A percentile compares a stretch with the other conserved stretches of the same genome.
These are phyloP conservation scores for Oryza rufipogon DNA, from an alignment of 176 grass and related monocot species.

Conservation along the genomic window DNA sequence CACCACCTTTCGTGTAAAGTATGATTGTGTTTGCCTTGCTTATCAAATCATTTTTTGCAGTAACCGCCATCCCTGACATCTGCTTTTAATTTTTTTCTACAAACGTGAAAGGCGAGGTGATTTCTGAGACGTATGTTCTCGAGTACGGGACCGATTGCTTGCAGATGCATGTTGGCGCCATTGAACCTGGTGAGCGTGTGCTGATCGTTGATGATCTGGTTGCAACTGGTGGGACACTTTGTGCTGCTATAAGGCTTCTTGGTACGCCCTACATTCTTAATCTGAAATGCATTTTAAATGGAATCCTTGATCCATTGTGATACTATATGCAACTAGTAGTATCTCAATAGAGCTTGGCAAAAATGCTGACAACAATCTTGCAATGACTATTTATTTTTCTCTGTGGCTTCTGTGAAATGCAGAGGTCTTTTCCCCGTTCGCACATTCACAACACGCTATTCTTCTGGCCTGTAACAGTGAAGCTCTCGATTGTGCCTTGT, in stretches of 20 bases:
- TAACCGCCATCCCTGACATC: constrained; percentile 16
- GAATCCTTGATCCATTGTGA: neutral
- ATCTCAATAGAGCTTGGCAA: neutral
- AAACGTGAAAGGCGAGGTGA: constrained; percentile 70
- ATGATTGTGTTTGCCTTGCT: neutral
- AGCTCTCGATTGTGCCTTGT: neutral
- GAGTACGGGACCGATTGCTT: constrained; percentile 93
- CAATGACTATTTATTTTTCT: neutral
- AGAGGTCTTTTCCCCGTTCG: neutral
- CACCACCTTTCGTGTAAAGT: neutral
- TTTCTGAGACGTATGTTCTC: constrained; percentile 78
- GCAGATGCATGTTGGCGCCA: constrained; percentile 94
- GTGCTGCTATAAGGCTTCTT: constrained; percentile 81
- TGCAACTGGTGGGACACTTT: constrained; percentile 89
- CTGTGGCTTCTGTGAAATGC: neutral
- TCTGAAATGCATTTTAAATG: neutral
- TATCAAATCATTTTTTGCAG: neutral
- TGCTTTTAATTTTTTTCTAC: neutral
- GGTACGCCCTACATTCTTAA: constrained; percentile 43
- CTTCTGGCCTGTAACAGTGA: constrained; percentile 4
- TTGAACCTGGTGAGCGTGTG: constrained; percentile 61
- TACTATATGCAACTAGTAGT: neutral
- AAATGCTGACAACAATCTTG: neutral
- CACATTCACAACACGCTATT: constrained; percentile 2
- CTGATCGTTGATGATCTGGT: constrained; percentile 82